Base-by-base conservation (phyloP, 1,139 yeast species). In the Candida mesenterica region DNA sequence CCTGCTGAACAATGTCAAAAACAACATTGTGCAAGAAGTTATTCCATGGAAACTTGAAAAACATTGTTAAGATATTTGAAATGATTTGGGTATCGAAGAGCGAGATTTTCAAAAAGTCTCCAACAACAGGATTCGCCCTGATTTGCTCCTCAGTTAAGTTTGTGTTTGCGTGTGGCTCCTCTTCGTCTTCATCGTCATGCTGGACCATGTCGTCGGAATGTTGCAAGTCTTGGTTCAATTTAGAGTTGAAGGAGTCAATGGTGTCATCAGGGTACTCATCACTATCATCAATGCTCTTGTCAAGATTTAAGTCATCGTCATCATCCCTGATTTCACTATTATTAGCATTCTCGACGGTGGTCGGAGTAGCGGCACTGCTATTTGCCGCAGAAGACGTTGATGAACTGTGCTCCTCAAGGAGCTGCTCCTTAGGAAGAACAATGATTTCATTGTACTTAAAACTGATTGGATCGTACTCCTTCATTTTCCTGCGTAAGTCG, bases 11-110 rank as follows among this genome's bases (percentile, higher is more conserved):
- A 48, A 92, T 87, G 61, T 92, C 99, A 65, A 92, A 92, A 6
- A 92, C 97, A 39, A 94, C 98, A 54, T 92, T 92, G 62, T 92
- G 99, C 62, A 95, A 72, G 55, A 92, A 92, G 58, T 92, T 92
- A 61, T 92, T 92, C 98, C 99, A 92, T 4, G 98, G 98, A 61
- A 89, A 92, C 49, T 76, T 75, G 73, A 90, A 85, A 57, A 92
- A 90, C 84, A 92, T 82, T 24, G 79, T 65, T 39, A 90, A 64
- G 37, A 92, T 86, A 33, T 83, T 81, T 31, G 87, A 75, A 34
- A 92, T 75, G 39, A 92, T 84, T 45, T 80, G 80, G 37, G 86
- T 83, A 57, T 92, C 97, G 50, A 81, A 82, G 30, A 92, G 68
- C 4, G 95, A 81, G 42, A 90, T 85, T 60, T 92, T 92, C 55